Evolutionary conservation across 2,329 filamentous ascomycete genomes (phyloP).

Genomic region (Aspergillus oerlinghausenensis): DNA sequence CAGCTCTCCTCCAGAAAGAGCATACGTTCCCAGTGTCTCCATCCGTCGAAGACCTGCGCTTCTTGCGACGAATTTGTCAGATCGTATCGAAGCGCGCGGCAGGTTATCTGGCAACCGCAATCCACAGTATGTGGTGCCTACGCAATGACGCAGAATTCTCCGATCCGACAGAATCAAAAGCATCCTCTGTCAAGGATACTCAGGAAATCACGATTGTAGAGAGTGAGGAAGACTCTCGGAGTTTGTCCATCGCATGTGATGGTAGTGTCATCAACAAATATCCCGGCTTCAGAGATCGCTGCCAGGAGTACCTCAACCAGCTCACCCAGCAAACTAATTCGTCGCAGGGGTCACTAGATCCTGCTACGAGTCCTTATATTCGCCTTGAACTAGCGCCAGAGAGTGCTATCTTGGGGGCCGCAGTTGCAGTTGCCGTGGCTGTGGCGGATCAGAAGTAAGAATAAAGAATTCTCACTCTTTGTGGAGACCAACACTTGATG

Average conservation of each 20-base stretch:
- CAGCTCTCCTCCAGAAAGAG: constrained; percentile 47
- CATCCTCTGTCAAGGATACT: constrained; percentile 22
- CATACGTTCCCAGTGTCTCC: constrained; percentile 47
- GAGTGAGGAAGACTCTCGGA: constrained; percentile 25
- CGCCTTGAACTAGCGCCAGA: constrained; percentile 40
- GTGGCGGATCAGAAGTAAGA: constrained; percentile 23
- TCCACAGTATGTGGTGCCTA: constrained; percentile 59
- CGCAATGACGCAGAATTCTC: constrained; percentile 47
- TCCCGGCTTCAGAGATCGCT: constrained; percentile 43
- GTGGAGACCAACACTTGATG: neutral
- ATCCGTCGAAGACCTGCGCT: constrained; percentile 48
- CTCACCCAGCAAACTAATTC: constrained; percentile 30
- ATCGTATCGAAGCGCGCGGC: constrained; percentile 57
- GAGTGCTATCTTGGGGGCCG: constrained; percentile 43
- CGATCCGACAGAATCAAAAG: constrained; percentile 12
- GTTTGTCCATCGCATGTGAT: constrained; percentile 47
- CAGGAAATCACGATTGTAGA: constrained; percentile 34
- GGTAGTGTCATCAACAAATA: constrained; percentile 52
- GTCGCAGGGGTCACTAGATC: constrained; percentile 3
- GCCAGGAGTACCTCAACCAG: constrained; percentile 41
- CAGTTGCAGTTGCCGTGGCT: constrained; percentile 44
- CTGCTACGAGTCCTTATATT: constrained; percentile 25
- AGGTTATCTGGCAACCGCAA: constrained; percentile 58
- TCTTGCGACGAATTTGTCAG: constrained; percentile 50
- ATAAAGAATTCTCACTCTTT: neutral